Percentiles rank a stretch among this genome's conserved stretches.
phyloP scores from a whole-genome alignment of 768 basidiomycete genomes.

The Xerocomus brunneocitrinus region DNA sequence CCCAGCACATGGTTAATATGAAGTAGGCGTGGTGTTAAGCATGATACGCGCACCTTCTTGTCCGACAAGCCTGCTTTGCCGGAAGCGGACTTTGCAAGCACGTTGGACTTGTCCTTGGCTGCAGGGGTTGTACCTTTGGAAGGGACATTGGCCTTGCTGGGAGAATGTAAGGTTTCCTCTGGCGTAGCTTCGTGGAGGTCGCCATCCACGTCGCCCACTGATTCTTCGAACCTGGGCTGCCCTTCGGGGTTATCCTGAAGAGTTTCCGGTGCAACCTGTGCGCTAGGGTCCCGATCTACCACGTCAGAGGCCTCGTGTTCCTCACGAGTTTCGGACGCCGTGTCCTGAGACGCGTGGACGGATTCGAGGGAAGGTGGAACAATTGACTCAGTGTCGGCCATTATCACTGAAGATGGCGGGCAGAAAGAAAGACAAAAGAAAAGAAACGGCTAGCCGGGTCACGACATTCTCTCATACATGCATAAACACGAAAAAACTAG shows the following conservation, averaged over 20 bases:
- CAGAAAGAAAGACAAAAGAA: slow-evolving; percentile 4
- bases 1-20: slow-evolving; percentile 25
- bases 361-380: slow-evolving; percentile 21
- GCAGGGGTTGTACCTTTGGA: slow-evolving; percentile 25
- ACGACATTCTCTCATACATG: slow-evolving; percentile 14
- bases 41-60: slow-evolving; percentile 56
- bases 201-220: slow-evolving; percentile 9
- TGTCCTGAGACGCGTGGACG: slow-evolving; percentile 17
- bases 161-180: slow-evolving; percentile 18
- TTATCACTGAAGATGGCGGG: slow-evolving; percentile 26
- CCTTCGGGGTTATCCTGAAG: slow-evolving; percentile 18
- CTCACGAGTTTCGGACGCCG: slow-evolving; percentile 24
- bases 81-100: slow-evolving; percentile 39
- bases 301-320: slow-evolving; percentile 39
- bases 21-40: slow-evolving; percentile 17
- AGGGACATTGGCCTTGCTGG: slow-evolving; percentile 24
- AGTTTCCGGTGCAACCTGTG: slow-evolving; percentile 17
- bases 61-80: slow-evolving; percentile 51
- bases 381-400: slow-evolving; percentile 35
- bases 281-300: slow-evolving; percentile 25
- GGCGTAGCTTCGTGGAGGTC: slow-evolving; percentile 23
- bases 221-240: slow-evolving; percentile 15
- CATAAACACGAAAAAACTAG: slow-evolving; percentile 17
- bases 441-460: slow-evolving; percentile 10
- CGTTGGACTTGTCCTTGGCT: slow-evolving; percentile 32